Evolutionary conservation across 73 alveolate species (phyloP).

Genomic region (Symbiodinium pilosum): DNA sequence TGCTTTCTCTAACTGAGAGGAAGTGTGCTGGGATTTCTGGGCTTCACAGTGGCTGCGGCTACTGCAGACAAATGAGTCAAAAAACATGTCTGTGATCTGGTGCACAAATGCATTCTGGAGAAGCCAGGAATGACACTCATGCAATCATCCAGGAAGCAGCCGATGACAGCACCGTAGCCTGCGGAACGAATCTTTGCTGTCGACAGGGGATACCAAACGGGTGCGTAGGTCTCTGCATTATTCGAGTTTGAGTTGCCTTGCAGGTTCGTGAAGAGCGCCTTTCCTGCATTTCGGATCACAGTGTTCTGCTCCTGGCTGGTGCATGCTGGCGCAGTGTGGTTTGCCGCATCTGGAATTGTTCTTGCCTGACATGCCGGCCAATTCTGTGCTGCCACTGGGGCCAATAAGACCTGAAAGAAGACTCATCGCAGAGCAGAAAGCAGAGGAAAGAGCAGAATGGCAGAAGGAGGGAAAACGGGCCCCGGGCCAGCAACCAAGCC

Average conservation of each 20-base stretch:
- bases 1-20: no score
- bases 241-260: no score
- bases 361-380: constrained; percentile 81
- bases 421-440: background rate
- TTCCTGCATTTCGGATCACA: constrained; percentile 93
- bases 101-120: no score
- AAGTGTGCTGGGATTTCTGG: no score
- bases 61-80: no score
- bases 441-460: background rate
- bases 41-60: no score
- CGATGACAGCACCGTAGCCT: constrained; percentile 91
- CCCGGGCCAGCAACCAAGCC: background rate
- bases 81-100: no score
- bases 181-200: background rate
- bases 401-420: background rate
- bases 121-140: constrained; percentile 48
- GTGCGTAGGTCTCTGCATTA: no score
- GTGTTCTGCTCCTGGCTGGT: constrained; percentile 93
- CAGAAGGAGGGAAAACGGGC: background rate
- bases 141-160: constrained; percentile 94
- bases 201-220: background rate
- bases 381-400: constrained; percentile 40
- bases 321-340: no score
- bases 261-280: constrained; percentile 94
- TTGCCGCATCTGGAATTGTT: background rate